Base-by-base conservation (phyloP, 768 basidiomycete species). In the Lactifluus hygrophoroides region DNA sequence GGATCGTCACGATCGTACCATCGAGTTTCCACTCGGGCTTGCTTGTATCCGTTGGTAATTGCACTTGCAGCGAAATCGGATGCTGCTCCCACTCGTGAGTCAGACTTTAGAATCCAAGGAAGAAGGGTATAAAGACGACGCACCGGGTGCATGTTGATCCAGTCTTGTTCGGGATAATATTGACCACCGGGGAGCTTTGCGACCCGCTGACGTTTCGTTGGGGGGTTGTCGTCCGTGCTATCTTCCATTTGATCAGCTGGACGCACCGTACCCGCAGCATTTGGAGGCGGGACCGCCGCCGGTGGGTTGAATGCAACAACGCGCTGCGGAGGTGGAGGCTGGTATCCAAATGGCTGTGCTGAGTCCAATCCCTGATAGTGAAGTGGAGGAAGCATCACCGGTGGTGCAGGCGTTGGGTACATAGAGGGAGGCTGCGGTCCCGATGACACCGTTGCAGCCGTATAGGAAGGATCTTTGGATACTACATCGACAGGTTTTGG, bases 21-120 rank as follows among this genome's bases (percentile, higher is more conserved):
- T 95, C 84, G 54, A 96, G 76, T 67, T 95, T 94, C 90, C 90
- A 95, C 71, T 95, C 94, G 0, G 94, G 86, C 69, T 90, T 93
- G 34, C 85, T 82, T 1, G 86, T 74, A 65, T 94, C 85, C 53
- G 75, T 78, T 1, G 95, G 94, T 63, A 99, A 76, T 68, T 94
- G 91, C 3, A 98, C 77, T 34, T 79, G 77, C 46, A 99, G 78
- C 25, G 86, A 85, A 66, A 98, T 90, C 13, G 95, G 88, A 65
- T 94, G 87, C 84, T 86, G 63, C 7, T 58, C 44, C 10, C 45
- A n/a, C 38, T 19, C 16, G 17, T 43, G 7, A 25, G 32, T 56
- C 34, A 47, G 21, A 16, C 16, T 17, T 25, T 9, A 28, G 28
- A 28, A 9, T 32, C 23, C 14, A 8, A 14, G 21, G 27, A 21